These are phyloP conservation scores for Cladophialophora exuberans DNA, from an alignment of 2,329 filamentous ascomycete genomes.

Conservation along the genomic window DNA sequence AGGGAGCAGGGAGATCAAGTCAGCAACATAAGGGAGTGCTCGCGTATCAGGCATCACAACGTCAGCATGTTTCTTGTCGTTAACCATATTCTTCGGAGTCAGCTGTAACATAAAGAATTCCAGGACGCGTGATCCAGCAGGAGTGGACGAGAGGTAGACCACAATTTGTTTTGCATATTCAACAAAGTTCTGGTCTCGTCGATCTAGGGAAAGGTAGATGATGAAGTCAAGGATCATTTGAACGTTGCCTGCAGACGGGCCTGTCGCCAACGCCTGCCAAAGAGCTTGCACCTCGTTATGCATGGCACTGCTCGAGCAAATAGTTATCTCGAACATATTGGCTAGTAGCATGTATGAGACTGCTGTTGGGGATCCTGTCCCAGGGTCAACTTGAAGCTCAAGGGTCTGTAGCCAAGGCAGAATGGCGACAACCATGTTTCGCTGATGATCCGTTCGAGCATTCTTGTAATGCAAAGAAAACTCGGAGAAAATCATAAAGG, in stretches of 20 bases:
- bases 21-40: slow-evolving; percentile 84
- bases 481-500: slow-evolving; percentile 94
- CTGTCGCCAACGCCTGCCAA: slow-evolving; percentile 94
- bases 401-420: slow-evolving; percentile 96
- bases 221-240: slow-evolving; percentile 95
- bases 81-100: slow-evolving; percentile 94
- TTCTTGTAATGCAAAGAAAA: slow-evolving; percentile 93
- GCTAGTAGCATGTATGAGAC: slow-evolving; percentile 93
- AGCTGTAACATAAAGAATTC: slow-evolving; percentile 93
- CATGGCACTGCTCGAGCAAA: slow-evolving; percentile 81
- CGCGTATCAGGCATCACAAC: slow-evolving; percentile 64
- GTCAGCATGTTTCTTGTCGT: slow-evolving; percentile 76
- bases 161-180: slow-evolving; percentile 98
- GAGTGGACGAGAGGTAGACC: slow-evolving; percentile 88
- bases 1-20: slow-evolving; percentile 76
- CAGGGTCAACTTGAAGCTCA: slow-evolving; percentile 88
- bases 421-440: slow-evolving; percentile 92
- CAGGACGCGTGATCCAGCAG: slow-evolving; percentile 83
- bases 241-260: slow-evolving; percentile 90
- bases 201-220: slow-evolving; percentile 88
- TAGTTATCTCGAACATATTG: slow-evolving; percentile 94
- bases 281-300: slow-evolving; percentile 97
- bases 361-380: slow-evolving; percentile 78
- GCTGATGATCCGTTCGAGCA: slow-evolving; percentile 77
- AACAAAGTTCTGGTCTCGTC: slow-evolving; percentile 96